Evolutionary conservation across 768 basidiomycete species (phyloP).

Genomic region (Rhodosporidiobolus odoratus): DNA sequence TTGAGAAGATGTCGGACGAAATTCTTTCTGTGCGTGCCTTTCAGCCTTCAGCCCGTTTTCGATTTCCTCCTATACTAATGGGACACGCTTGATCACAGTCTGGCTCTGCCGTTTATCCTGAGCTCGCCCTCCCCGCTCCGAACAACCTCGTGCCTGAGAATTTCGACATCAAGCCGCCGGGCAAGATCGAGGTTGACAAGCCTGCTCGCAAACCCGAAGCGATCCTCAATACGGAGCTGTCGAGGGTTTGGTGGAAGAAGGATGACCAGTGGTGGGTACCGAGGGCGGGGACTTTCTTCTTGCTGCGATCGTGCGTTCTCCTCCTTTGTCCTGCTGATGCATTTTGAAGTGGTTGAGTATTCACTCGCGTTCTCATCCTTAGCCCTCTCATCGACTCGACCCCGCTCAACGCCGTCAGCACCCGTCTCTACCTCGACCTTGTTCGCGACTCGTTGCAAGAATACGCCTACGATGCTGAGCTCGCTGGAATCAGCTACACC

Average conservation of each 20-base stretch:
- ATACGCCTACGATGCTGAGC: slow-evolving; percentile 83
- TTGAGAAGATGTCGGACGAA: slow-evolving; percentile 54
- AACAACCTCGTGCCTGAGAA: slow-evolving; percentile 89
- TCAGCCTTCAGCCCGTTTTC: background rate
- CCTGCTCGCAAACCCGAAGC: slow-evolving; percentile 68
- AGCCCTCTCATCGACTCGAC: slow-evolving; percentile 51
- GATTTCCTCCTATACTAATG: background rate
- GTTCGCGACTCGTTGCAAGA: slow-evolving; percentile 85
- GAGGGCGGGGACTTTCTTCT: slow-evolving; percentile 69
- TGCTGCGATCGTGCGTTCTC: slow-evolving; percentile 62
- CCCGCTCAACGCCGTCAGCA: slow-evolving; percentile 66
- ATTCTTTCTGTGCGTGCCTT: slow-evolving; percentile 55
- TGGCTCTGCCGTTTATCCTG: slow-evolving; percentile 54
- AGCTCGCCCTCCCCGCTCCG: slow-evolving; percentile 70
- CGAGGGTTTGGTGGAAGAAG: slow-evolving; percentile 90
- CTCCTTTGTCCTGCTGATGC: background rate
- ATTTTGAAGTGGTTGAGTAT: background rate
- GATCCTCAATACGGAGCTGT: slow-evolving; percentile 64
- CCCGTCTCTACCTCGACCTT: slow-evolving; percentile 72
- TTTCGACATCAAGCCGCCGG: slow-evolving; percentile 58
- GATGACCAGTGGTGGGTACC: slow-evolving; percentile 97
- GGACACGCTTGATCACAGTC: background rate
- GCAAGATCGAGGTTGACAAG: slow-evolving; percentile 56
- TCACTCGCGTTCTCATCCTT: background rate
- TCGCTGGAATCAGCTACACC: slow-evolving; percentile 77